Conservation (phyloP, 129 eudicot species). For the Tagetes erecta region DNA sequence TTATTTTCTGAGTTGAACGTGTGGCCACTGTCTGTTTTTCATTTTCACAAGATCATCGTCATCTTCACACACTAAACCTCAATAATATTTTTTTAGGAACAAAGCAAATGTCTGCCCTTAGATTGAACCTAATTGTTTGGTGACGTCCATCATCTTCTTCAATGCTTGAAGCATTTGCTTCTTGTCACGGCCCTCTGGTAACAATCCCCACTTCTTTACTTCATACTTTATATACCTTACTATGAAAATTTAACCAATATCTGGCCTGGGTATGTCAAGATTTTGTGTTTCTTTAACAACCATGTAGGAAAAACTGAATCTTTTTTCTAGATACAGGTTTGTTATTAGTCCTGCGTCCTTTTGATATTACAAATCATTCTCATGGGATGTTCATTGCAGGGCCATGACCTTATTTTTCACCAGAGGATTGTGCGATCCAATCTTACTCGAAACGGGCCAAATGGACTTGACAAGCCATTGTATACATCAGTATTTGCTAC, state of each 20-base stretch:
- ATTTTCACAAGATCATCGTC: conserved; percentile 9
- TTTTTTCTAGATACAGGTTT: too few relatives aligned
- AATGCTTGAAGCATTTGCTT: conserved; percentile 60
- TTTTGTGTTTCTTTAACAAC: not conserved
- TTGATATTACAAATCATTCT: too few relatives aligned
- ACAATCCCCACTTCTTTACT: not conserved
- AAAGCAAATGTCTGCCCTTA: conserved; percentile 25
- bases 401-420: conserved; percentile 45
- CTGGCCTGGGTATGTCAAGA: not conserved
- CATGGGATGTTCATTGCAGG: conserved; percentile 45
- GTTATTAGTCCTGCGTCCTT: too few relatives aligned
- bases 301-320: too few relatives aligned
- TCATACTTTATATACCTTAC: too few relatives aligned
- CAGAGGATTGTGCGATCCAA: conserved; percentile 29
- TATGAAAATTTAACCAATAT: too few relatives aligned
- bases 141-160: conserved; percentile 22
- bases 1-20: too few relatives aligned
- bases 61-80: not conserved
- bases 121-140: not conserved
- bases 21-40: too few relatives aligned
- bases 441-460: conserved; percentile 32
- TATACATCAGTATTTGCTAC: conserved; percentile 32
- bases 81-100: not conserved
- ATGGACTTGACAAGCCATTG: conserved; percentile 31
- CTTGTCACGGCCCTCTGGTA: conserved; percentile 54